These are phyloP conservation scores for Austroboletus niveus DNA, from an alignment of 1,284 basidiomycete species.

Conservation along the genomic window DNA sequence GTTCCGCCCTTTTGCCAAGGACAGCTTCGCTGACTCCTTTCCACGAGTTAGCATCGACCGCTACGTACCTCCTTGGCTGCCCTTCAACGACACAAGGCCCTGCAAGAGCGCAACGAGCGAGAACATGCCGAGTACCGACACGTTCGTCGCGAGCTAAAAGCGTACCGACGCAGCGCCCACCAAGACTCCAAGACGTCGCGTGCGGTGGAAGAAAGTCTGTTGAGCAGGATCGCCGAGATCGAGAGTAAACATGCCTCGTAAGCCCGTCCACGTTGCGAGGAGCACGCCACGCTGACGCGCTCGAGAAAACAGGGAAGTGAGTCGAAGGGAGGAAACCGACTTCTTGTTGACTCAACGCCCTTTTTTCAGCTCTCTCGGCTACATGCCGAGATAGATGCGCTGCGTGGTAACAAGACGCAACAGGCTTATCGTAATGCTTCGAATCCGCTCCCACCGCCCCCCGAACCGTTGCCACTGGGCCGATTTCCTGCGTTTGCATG, in stretches of 20 bases:
- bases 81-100: slow-evolving; percentile 31
- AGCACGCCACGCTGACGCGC: slow-evolving; percentile 14
- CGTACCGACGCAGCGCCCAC: slow-evolving; percentile 31
- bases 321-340: slow-evolving; percentile 11
- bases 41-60: slow-evolving; percentile 26
- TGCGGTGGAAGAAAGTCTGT: slow-evolving; percentile 34
- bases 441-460: slow-evolving; percentile 51
- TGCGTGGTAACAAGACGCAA: slow-evolving; percentile 19
- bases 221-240: slow-evolving; percentile 30
- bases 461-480: slow-evolving; percentile 43
- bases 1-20: slow-evolving; percentile 11
- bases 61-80: slow-evolving; percentile 26
- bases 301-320: slow-evolving; percentile 30
- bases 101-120: slow-evolving; percentile 33
- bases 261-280: background rate
- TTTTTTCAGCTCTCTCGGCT: slow-evolving; percentile 32
- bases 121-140: slow-evolving; percentile 27
- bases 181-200: slow-evolving; percentile 35
- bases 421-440: slow-evolving; percentile 21
- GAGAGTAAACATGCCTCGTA: slow-evolving; percentile 30
- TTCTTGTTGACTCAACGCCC: slow-evolving; percentile 19
- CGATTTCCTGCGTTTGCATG: slow-evolving; percentile 38
- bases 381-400: slow-evolving; percentile 31
- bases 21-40: slow-evolving; percentile 19
- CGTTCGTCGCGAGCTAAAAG: slow-evolving; percentile 30